Evolutionary conservation across 192 early-diverging fungal genomes (phyloP), one percentile per base, ranked within the genome.

Genomic region (Funneliformis mosseae): DNA sequence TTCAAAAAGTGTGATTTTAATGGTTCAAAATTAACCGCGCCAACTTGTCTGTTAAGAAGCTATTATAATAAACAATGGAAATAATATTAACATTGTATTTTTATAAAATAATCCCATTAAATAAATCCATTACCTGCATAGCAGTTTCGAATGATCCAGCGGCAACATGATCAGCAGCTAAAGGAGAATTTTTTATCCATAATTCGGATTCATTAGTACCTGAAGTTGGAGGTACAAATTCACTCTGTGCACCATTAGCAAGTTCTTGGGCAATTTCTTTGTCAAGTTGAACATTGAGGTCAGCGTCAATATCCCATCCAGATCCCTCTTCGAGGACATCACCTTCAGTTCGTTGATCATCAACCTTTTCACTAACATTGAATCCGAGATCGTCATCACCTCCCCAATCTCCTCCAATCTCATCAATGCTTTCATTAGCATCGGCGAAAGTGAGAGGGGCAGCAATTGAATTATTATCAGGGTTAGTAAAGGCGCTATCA

Each of bases 111-210:
- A 64, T 61, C n/a, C n/a, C n/a, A n/a, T 62, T 67, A 42, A 78
- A 83, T 27, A 16, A 28, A 14, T 70, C 39, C 3, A 63, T 71
- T 85, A 94, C 93, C 90, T 94, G 91, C 95, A 99, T 98, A 2
- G 97, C 98, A 41, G 90, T 92, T 79, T 97, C 97, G 83, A 97
- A 98, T 28, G 94, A 92, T 60, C 98, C 98, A 14, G 97, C 97
- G 0, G 96, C 96, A 82, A 97, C 91, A 81, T 98, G 97, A 84
- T 99, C 97, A 0, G 91, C 95, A 16, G 97, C 95, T 74, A 96
- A 86, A 27, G 86, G 85, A 7, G 97, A 98, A 86, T 94, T 97
- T 76, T 93, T 93, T 62, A 90, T 87, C 96, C 96, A 98, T 12
- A 88, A 60, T 14, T 93, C 92, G 12, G 84, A 87, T 79, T 96